Conservation (phyloP, 768 basidiomycete species). For the Termitomyces sp. region DNA sequence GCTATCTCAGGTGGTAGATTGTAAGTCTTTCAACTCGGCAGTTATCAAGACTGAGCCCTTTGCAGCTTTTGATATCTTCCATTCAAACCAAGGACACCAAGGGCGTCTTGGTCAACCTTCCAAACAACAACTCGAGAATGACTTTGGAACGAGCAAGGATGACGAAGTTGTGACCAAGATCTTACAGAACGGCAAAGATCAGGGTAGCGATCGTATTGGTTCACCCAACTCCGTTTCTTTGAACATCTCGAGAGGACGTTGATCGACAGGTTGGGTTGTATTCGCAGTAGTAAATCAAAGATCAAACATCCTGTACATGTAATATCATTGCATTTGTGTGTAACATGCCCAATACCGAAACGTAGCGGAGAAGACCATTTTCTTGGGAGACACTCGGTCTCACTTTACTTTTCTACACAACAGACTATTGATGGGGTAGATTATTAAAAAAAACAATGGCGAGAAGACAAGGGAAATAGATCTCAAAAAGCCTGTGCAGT, state of each 20-base stretch:
- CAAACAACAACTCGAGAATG: constrained; percentile 77
- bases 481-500: no score
- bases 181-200: constrained; percentile 59
- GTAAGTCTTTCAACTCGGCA: constrained; percentile 33
- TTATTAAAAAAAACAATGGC: no score
- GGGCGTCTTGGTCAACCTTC: constrained; percentile 72
- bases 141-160: constrained; percentile 63
- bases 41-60: background rate
- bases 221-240: constrained; percentile 11
- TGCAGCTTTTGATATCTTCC: constrained; percentile 67
- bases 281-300: background rate
- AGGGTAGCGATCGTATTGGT: constrained; percentile 44
- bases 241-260: constrained; percentile 21
- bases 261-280: background rate
- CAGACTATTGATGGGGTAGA: no score
- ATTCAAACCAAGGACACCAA: constrained; percentile 70
- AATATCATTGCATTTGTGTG: background rate
- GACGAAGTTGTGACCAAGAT: constrained; percentile 55
- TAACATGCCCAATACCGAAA: background rate
- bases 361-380: no score
- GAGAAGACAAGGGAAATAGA: no score
- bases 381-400: no score
- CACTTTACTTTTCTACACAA: no score
- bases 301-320: background rate
- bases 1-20: constrained; percentile 75